Evolutionary conservation across 1,139 yeast genomes (phyloP), one percentile per base, ranked within the genome.

Genomic region (Suhomyces bribrorum): DNA sequence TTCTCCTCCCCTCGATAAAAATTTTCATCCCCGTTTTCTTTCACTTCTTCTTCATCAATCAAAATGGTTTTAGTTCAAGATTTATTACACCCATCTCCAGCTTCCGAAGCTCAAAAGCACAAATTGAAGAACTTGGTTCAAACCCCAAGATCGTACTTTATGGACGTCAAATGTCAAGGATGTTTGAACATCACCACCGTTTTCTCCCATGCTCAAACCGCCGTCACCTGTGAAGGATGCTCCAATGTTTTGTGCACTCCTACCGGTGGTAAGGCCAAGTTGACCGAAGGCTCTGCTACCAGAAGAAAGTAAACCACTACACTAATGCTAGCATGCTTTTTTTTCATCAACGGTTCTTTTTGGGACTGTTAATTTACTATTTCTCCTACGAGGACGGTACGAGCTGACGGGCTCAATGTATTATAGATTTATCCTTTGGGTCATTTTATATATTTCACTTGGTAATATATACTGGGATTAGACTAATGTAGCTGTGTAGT

Each of bases 141-240:
- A 75, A 73, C 86, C 54, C 98, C 98, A 76, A 88, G 97, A 82
- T 90, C 97, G 50, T 92, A 80, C 84, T 92, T 92, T 87, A 89
- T 92, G 96, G 98, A 92, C 68, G 97, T 92, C 62, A 90, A 90
- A 77, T 92, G 97, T 78, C 97, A 95, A 75, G 97, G 98, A 63
- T 92, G 98, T 79, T 82, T 92, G 72, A 86, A 85, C 83, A 92
- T 92, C 79, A 90, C 98, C 75, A 92, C 97, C 57, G 97, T 92
- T 60, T 92, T 92, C 86, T 90, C 97, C 57, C 98, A 92, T 77
- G 97, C 98, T 54, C 98, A 92, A 81, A 92, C 97, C 60, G 97
- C 97, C 62, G 98, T 92, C 69, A 86, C 97, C 68, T 92, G 98
- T 81, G 97, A 94, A 67, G 83, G 95, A 54, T 92, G 98, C 77